Conservation (phyloP, 2,329 filamentous ascomycete genomes). For the Nannizziopsis arthrosporioides region DNA sequence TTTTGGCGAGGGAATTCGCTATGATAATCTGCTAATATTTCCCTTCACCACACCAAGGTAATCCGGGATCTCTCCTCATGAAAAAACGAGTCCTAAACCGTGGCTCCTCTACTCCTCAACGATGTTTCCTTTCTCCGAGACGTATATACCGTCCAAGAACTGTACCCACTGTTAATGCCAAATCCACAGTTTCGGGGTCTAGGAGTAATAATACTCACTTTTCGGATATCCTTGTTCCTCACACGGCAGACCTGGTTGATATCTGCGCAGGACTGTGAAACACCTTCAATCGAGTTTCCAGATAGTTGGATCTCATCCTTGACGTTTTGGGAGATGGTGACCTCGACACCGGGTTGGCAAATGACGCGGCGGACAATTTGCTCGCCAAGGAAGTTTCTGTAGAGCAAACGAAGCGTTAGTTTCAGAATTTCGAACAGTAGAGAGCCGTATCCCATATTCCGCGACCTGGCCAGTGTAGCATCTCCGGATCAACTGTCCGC, state of each 20-base stretch:
- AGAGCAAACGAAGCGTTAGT: not conserved
- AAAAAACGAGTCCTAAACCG: not conserved
- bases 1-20: constrained; percentile 8
- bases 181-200: not conserved
- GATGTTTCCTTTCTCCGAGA: constrained; percentile 97
- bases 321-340: constrained; percentile 77
- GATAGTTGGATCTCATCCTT: constrained; percentile 94
- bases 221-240: constrained; percentile 99
- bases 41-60: constrained; percentile 8
- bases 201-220: constrained; percentile 46
- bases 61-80: constrained; percentile 5
- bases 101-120: constrained; percentile 30
- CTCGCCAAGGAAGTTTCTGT: constrained; percentile 94
- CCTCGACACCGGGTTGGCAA: constrained; percentile 83
- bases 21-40: constrained; percentile 8
- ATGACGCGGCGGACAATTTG: constrained; percentile 91
- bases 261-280: constrained; percentile 96
- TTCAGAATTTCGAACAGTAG: not conserved
- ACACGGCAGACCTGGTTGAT: constrained; percentile 99
- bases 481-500: not conserved
- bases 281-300: constrained; percentile 93
- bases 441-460: too few species aligned
- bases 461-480: not conserved
- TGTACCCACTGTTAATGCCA: constrained; percentile 27
- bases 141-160: constrained; percentile 99